Percentiles rank a stretch among this genome's conserved stretches.
Evolutionary conservation across 768 basidiomycete species (phyloP).

Genomic region (Hygrophorus pudorinus): DNA sequence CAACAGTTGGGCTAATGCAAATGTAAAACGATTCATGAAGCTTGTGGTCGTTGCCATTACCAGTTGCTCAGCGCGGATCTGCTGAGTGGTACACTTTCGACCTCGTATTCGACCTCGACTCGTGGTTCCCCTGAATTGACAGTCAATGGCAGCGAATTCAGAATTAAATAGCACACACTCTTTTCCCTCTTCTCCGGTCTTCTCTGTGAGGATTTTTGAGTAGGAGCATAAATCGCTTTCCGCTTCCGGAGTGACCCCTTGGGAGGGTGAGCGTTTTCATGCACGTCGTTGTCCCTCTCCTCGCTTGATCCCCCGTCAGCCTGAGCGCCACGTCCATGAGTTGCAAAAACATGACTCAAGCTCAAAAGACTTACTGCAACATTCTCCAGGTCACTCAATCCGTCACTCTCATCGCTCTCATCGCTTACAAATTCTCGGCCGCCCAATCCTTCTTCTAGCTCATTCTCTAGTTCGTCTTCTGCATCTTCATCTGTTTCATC

Average conservation of each 20-base stretch:
- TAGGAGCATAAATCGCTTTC: slow-evolving; percentile 38
- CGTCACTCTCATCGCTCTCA: slow-evolving; percentile 55
- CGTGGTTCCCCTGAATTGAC: slow-evolving; percentile 51
- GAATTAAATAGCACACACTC: slow-evolving; percentile 30
- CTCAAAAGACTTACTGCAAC: slow-evolving; percentile 36
- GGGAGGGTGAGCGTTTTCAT: slow-evolving; percentile 27
- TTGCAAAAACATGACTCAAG: slow-evolving; percentile 15
- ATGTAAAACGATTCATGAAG: too few relatives aligned
- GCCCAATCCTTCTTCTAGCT: slow-evolving; percentile 45
- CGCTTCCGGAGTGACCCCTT: slow-evolving; percentile 53
- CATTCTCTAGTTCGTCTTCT: slow-evolving; percentile 39
- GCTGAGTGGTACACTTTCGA: slow-evolving; percentile 49
- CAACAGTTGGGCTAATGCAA: not conserved
- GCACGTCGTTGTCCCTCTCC: slow-evolving; percentile 28
- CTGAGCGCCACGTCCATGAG: slow-evolving; percentile 7
- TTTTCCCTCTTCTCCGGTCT: slow-evolving; percentile 52
- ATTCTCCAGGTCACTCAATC: slow-evolving; percentile 61
- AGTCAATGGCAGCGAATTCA: slow-evolving; percentile 1
- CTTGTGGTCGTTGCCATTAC: slow-evolving; percentile 9
- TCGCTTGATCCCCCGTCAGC: slow-evolving; percentile 35
- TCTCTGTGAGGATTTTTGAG: slow-evolving; percentile 36
- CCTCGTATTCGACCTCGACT: slow-evolving; percentile 94
- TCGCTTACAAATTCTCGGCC: slow-evolving; percentile 72
- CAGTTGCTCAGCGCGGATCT: slow-evolving; percentile 24
- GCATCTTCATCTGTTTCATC: slow-evolving; percentile 55